phyloP scores from a whole-genome alignment of 129 eudicot species.

The Pulicaria dysenterica region DNA sequence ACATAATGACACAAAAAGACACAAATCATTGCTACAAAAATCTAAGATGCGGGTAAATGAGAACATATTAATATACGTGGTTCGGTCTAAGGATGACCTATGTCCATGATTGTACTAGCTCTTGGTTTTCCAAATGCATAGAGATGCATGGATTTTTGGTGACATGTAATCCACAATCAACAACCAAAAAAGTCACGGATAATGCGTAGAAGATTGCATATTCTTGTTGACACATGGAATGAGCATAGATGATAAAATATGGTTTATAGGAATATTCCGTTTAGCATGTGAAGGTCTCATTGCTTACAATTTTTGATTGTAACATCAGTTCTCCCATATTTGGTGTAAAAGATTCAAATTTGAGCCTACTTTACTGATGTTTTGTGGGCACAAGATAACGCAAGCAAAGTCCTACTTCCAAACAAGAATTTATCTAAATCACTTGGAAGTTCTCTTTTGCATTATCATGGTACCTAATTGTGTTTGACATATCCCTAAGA shows the following conservation, averaged over 20 bases:
- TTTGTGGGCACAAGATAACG: background rate
- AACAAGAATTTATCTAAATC: background rate
- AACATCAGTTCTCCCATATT: background rate
- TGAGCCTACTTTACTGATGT: background rate
- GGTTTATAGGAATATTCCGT: background rate
- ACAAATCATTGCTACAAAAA: background rate
- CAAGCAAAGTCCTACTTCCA: background rate
- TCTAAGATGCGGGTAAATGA: background rate
- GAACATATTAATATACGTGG: background rate
- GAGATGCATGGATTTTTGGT: background rate
- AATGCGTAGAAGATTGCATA: background rate
- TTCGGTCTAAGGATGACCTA: background rate
- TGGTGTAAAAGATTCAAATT: background rate
- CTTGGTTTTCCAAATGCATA: background rate
- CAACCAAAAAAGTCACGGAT: background rate
- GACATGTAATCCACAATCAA: background rate
- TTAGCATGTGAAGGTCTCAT: background rate
- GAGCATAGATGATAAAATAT: background rate
- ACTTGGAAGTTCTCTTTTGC: background rate
- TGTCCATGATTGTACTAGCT: background rate
- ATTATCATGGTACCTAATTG: background rate
- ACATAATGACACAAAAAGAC: background rate
- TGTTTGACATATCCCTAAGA: background rate
- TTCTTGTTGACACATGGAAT: background rate
- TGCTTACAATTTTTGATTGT: background rate